These are phyloP conservation scores for Leishmania gerbilli DNA, from an alignment of 208 protist genomes.

Conservation along the genomic window DNA sequence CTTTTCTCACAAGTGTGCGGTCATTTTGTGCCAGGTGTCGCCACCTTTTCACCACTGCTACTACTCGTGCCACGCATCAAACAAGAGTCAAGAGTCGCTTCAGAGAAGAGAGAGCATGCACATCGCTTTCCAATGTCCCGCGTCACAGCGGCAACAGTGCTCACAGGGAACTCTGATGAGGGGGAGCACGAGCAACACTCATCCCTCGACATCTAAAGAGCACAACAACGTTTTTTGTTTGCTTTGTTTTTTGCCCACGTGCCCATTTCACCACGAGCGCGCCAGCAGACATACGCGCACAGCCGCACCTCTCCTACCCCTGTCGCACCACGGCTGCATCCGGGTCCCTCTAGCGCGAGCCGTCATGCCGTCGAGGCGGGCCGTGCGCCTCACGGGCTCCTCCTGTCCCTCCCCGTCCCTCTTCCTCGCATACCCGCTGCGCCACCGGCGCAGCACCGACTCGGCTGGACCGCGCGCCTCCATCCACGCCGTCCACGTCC, in stretches of 20 bases:
- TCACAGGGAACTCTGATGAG: neutral
- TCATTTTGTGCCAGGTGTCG: neutral
- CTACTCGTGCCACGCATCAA: neutral
- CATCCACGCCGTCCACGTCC: too few species aligned
- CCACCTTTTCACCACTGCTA: neutral
- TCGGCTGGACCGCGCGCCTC: too few species aligned
- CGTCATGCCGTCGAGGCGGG: too few species aligned
- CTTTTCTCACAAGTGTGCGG: neutral
- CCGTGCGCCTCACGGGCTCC: too few species aligned
- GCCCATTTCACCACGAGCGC: neutral
- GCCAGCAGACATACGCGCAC: too few species aligned
- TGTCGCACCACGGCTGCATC: too few species aligned
- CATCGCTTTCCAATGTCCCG: neutral
- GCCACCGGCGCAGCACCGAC: too few species aligned
- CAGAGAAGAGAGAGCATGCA: neutral
- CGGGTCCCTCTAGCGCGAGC: too few species aligned
- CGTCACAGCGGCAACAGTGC: neutral
- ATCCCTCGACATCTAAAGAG: neutral
- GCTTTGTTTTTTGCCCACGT: neutral
- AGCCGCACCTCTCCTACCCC: too few species aligned
- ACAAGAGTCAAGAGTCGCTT: neutral
- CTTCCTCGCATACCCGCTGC: too few species aligned
- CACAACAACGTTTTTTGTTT: too few species aligned
- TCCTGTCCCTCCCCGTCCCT: too few species aligned
- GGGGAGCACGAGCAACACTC: neutral